phyloP scores from a whole-genome alignment of 2,329 filamentous ascomycete species.

The Aspergillus sp. region DNA sequence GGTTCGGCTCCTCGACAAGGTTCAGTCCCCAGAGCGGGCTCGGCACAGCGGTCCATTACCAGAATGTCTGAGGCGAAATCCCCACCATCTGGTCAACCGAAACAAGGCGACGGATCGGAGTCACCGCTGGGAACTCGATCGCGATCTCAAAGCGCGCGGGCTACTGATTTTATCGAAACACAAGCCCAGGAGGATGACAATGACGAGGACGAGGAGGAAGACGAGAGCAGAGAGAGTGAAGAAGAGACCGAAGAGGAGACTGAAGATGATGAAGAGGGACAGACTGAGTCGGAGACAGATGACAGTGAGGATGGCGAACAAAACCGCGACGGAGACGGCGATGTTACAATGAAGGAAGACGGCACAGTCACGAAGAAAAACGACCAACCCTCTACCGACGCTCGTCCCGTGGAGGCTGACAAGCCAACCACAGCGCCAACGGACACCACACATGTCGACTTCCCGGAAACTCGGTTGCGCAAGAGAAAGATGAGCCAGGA shows the following conservation, averaged over 20 bases:
- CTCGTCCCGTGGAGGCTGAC: background rate
- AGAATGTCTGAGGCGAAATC: background rate
- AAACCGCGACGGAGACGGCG: constrained; percentile 7
- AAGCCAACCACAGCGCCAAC: no score
- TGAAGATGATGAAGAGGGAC: background rate
- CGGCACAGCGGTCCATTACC: background rate
- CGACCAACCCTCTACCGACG: background rate
- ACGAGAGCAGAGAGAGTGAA: background rate
- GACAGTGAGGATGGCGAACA: background rate
- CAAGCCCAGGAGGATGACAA: background rate
- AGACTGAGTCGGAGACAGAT: background rate
- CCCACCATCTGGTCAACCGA: background rate
- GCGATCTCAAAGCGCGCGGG: background rate
- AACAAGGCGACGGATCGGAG: background rate
- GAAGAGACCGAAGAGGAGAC: constrained; percentile 1
- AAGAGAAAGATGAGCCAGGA: constrained; percentile 24
- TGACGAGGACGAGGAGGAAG: background rate
- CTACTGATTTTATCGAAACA: background rate
- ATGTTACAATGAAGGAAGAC: constrained; percentile 13
- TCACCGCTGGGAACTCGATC: background rate
- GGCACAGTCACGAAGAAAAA: background rate
- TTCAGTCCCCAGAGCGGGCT: background rate
- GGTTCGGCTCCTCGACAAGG: background rate
- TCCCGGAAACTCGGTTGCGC: constrained; percentile 5
- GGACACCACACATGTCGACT: background rate